phyloP scores from a whole-genome alignment of 2,329 filamentous ascomycete genomes.

The Botrytis porri region DNA sequence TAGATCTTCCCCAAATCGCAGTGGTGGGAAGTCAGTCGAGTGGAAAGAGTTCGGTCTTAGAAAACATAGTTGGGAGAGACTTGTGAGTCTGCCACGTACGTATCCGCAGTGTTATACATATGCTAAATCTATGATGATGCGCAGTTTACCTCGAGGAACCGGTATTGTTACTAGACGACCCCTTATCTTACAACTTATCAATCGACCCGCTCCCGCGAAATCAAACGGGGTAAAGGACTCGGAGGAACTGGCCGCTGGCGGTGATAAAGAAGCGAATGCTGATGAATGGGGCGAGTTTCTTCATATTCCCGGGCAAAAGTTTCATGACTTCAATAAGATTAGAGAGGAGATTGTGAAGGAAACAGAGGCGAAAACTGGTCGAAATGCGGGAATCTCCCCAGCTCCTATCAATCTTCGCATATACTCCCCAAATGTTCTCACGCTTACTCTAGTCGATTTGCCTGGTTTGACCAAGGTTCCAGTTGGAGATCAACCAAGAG shows the following conservation, averaged over 20 bases:
- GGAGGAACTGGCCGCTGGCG: conserved; percentile 61
- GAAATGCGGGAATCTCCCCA: conserved; percentile 94
- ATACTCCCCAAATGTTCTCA: conserved; percentile 97
- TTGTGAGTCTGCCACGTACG: conserved; percentile 65
- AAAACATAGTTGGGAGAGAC: conserved; percentile 98
- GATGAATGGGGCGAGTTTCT: conserved; percentile 99
- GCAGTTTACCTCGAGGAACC: conserved; percentile 88
- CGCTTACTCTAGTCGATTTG: conserved; percentile 92
- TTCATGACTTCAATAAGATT: conserved; percentile 97
- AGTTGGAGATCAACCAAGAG: conserved; percentile 91
- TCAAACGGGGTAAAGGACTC: conserved; percentile 64
- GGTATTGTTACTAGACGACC: conserved; percentile 96
- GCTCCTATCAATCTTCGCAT: conserved; percentile 97
- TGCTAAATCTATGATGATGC: conserved; percentile 31
- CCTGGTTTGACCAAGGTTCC: conserved; percentile 96
- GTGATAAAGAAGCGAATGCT: conserved; percentile 82
- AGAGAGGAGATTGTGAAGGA: conserved; percentile 95
- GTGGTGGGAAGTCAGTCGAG: conserved; percentile 98
- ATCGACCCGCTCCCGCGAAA: conserved; percentile 64
- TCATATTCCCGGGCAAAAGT: conserved; percentile 96
- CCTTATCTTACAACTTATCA: conserved; percentile 96
- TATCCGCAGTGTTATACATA: conserved; percentile 22
- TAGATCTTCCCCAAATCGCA: conserved; percentile 96
- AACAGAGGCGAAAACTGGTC: conserved; percentile 93
- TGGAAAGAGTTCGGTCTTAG: conserved; percentile 97